These are phyloP conservation scores for Pugionium dolabratum DNA, from an alignment of 345 rosid genomes.

Conservation along the genomic window DNA sequence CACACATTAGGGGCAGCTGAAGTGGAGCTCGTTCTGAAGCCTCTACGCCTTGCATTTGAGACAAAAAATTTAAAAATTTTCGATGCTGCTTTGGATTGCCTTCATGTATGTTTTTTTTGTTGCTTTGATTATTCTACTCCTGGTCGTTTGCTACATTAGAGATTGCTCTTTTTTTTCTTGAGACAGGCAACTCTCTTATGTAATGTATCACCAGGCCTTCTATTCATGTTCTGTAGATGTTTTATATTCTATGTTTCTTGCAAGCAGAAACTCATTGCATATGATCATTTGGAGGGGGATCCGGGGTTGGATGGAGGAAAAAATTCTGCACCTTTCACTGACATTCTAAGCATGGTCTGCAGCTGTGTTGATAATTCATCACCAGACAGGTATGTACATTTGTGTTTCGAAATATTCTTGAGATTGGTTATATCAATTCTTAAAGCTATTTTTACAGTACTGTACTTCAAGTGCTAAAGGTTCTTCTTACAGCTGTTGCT, in stretches of 20 bases:
- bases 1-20: slow-evolving; percentile 76
- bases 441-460: slow-evolving; percentile 66
- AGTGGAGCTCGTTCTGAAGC: slow-evolving; percentile 86
- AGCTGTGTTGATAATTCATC: slow-evolving; percentile 90
- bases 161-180: neutral
- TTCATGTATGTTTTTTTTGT: slow-evolving; percentile 64
- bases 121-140: slow-evolving; percentile 2
- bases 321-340: slow-evolving; percentile 77
- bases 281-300: slow-evolving; percentile 96
- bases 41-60: slow-evolving; percentile 90
- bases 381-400: slow-evolving; percentile 72
- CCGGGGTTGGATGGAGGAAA: slow-evolving; percentile 93
- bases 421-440: slow-evolving; percentile 34
- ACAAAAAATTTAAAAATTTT: slow-evolving; percentile 86
- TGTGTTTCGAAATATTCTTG: slow-evolving; percentile 26
- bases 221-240: slow-evolving; percentile 24
- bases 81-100: slow-evolving; percentile 97
- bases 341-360: slow-evolving; percentile 87
- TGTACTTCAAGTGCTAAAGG: slow-evolving; percentile 87
- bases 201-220: slow-evolving; percentile 17
- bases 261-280: slow-evolving; percentile 87
- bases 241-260: slow-evolving; percentile 32
- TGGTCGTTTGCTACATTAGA: slow-evolving; percentile 8
- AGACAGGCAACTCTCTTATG: neutral
- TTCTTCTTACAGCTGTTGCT: slow-evolving; percentile 94